Evolutionary conservation across 1,139 yeast genomes (phyloP).

Genomic region (Hansenula sp.): DNA sequence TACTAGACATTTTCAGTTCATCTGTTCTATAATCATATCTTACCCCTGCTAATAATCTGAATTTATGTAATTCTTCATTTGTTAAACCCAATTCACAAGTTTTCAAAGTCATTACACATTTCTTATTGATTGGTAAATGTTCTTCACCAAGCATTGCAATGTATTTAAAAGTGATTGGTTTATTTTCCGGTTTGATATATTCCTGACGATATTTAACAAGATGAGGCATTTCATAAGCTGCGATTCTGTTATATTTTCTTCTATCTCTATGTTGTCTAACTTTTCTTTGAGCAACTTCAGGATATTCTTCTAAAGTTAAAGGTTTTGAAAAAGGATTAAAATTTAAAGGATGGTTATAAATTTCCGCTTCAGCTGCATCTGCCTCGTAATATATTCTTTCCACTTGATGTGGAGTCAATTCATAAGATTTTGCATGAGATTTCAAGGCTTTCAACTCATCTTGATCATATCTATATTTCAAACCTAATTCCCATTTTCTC

Average conservation of each 20-base stretch:
- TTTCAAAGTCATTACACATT: constrained; percentile 59
- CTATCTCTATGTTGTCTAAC: constrained; percentile 61
- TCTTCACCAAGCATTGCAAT: constrained; percentile 72
- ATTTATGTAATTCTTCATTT: constrained; percentile 60
- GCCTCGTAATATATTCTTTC: constrained; percentile 32
- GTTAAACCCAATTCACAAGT: constrained; percentile 52
- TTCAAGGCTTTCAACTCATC: constrained; percentile 43
- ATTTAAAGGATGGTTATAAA: constrained; percentile 9
- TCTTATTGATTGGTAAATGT: constrained; percentile 57
- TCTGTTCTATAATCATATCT: constrained; percentile 66
- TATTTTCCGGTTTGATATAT: constrained; percentile 46
- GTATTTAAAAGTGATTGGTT: constrained; percentile 66
- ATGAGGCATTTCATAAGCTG: constrained; percentile 90
- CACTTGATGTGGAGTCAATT: constrained; percentile 28
- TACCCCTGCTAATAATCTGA: constrained; percentile 73
- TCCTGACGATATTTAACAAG: constrained; percentile 70
- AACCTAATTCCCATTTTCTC: constrained; percentile 54
- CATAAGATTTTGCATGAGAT: constrained; percentile 34
- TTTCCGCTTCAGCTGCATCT: constrained; percentile 23
- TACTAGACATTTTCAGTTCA: constrained; percentile 57
- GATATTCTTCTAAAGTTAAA: constrained; percentile 54
- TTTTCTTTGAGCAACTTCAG: constrained; percentile 56
- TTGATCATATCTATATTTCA: constrained; percentile 50
- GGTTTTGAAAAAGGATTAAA: constrained; percentile 24
- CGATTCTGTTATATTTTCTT: constrained; percentile 67